phyloP scores from a whole-genome alignment of 768 basidiomycete species.

The Hypholoma sublateritium region DNA sequence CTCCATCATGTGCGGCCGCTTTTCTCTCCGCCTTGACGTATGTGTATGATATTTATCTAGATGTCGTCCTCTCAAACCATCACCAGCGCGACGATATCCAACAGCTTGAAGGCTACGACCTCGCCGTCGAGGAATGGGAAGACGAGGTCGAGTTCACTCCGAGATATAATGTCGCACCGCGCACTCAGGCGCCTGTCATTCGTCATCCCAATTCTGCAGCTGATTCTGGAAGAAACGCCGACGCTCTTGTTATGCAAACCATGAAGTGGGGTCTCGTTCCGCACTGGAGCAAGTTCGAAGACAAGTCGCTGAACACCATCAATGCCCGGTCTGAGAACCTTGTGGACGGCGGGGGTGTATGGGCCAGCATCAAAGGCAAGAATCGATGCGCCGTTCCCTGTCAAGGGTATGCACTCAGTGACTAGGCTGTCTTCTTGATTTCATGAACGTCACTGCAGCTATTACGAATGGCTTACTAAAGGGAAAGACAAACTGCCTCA shows the following conservation, averaged over 20 bases:
- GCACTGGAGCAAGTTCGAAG: slow-evolving; percentile 77
- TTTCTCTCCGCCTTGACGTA: slow-evolving; percentile 51
- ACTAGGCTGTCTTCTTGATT: not conserved
- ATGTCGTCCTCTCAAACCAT: slow-evolving; percentile 2
- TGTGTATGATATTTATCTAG: slow-evolving; percentile 14
- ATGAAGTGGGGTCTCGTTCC: slow-evolving; percentile 94
- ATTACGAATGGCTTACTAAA: slow-evolving; percentile 94
- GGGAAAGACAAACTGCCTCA: slow-evolving; percentile 80
- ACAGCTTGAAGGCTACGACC: slow-evolving; percentile 39
- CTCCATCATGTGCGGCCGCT: slow-evolving; percentile 61
- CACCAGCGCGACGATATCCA: slow-evolving; percentile 42
- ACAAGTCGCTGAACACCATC: slow-evolving; percentile 75
- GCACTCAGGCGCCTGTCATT: slow-evolving; percentile 75
- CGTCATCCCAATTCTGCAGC: slow-evolving; percentile 37
- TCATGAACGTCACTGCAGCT: slow-evolving; percentile 42
- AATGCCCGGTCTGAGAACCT: slow-evolving; percentile 89
- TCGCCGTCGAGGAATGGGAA: slow-evolving; percentile 59
- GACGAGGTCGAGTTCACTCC: slow-evolving; percentile 57
- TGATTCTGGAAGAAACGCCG: slow-evolving; percentile 9
- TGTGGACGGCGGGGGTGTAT: slow-evolving; percentile 74
- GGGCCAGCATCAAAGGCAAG: slow-evolving; percentile 78
- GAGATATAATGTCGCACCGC: slow-evolving; percentile 85
- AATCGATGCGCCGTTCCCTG: slow-evolving; percentile 86
- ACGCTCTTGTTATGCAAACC: slow-evolving; percentile 60
- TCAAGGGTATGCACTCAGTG: slow-evolving; percentile 31